Conservation (phyloP, 2,329 filamentous ascomycete species). For the Claviceps paspali region DNA sequence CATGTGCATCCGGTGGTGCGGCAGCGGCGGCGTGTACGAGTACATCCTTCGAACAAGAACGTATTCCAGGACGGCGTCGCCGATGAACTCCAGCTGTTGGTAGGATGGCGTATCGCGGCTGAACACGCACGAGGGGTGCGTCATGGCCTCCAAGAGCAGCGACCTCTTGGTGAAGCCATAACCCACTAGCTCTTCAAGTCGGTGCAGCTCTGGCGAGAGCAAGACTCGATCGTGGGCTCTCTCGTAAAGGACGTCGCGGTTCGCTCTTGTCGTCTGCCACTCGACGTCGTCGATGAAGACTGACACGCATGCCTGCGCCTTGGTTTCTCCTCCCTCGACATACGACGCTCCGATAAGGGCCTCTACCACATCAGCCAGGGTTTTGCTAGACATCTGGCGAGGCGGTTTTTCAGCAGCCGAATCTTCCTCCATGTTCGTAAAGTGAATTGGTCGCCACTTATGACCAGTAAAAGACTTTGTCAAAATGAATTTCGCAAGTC, state of each 20-base stretch:
- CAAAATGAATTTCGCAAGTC: constrained; percentile 60
- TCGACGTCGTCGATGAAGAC: constrained; percentile 47
- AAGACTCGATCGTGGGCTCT: constrained; percentile 19
- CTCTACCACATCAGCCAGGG: constrained; percentile 76
- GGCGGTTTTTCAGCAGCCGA: not conserved
- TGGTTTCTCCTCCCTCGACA: constrained; percentile 49
- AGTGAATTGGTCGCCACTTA: constrained; percentile 58
- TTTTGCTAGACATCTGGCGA: constrained; percentile 52
- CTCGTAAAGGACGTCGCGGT: constrained; percentile 28
- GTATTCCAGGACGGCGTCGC: constrained; percentile 71
- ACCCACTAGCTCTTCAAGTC: constrained; percentile 51
- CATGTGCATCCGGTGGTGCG: constrained; percentile 52
- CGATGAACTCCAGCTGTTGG: constrained; percentile 76
- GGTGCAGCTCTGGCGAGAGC: constrained; percentile 26
- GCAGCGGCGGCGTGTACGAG: constrained; percentile 23
- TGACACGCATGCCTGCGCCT: constrained; percentile 47
- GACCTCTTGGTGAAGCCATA: constrained; percentile 55
- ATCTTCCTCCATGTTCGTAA: constrained; percentile 18
- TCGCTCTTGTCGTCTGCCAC: constrained; percentile 32
- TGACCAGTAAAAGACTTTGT: constrained; percentile 48
- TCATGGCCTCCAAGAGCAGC: constrained; percentile 65
- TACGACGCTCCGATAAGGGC: constrained; percentile 66
- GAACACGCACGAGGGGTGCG: constrained; percentile 50
- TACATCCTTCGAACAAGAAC: constrained; percentile 54
- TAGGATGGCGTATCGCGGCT: constrained; percentile 26